Conservation (phyloP, 495 filamentous ascomycete species). For the Penicillium coprophilum region DNA sequence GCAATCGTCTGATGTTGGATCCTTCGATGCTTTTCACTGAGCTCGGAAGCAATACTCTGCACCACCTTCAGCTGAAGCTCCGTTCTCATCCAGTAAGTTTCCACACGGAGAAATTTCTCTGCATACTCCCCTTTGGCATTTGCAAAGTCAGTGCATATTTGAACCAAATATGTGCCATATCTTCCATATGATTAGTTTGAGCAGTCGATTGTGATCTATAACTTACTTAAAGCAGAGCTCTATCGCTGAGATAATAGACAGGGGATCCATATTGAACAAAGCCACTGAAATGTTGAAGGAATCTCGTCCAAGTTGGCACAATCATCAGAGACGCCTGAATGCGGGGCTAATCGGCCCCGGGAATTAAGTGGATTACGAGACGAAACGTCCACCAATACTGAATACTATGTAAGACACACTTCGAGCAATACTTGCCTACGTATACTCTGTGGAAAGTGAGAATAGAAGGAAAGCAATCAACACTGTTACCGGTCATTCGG, state of each 20-base stretch:
- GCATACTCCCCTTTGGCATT: background rate
- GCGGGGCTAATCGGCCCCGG: background rate
- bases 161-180: background rate
- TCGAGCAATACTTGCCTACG: no score
- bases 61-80: background rate
- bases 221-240: background rate
- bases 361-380: background rate
- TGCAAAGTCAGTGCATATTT: background rate
- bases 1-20: background rate
- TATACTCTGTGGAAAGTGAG: no score
- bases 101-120: background rate
- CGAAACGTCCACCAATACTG: no score
- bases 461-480: no score
- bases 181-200: background rate
- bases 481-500: no score
- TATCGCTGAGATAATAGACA: background rate
- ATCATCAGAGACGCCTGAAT: background rate
- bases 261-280: background rate
- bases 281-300: background rate
- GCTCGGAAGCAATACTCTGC: background rate
- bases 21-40: background rate
- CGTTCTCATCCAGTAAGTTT: background rate
- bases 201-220: background rate
- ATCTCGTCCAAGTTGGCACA: background rate
- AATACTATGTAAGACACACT: no score